A percentile compares a stretch with the other conserved stretches of the same genome.
Evolutionary conservation across 2,329 filamentous ascomycete species (phyloP).

Genomic region (Pseudogymnoascus sp.): DNA sequence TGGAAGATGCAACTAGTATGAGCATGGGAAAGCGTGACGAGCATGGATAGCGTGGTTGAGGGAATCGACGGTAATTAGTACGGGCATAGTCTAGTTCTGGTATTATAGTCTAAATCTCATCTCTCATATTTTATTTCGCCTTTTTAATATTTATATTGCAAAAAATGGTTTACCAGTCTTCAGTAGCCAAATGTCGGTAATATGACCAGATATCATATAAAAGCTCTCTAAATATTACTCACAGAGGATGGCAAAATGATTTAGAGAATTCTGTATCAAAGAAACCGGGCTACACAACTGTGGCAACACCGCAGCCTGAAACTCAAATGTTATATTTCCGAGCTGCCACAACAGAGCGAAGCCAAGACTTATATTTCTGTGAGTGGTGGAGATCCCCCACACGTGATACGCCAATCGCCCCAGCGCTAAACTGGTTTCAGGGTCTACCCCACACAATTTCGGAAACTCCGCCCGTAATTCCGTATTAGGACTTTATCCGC

Average conservation of each 20-base stretch:
- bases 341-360: no score
- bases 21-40: not conserved
- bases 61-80: not conserved
- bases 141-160: not conserved
- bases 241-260: no score
- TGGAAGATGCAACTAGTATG: not conserved
- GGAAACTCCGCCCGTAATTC: constrained; percentile 5
- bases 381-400: not conserved
- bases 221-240: no score
- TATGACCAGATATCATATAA: not conserved
- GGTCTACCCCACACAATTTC: constrained; percentile 1
- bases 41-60: not conserved
- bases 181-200: not conserved
- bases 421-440: not conserved
- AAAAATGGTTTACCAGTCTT: not conserved
- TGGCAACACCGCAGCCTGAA: no score
- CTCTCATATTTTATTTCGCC: not conserved
- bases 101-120: constrained; percentile 5
- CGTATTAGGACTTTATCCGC: constrained; percentile 3
- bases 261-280: no score
- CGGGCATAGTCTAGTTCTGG: not conserved
- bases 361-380: not conserved
- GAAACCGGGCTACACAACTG: no score
- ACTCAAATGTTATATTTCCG: no score
- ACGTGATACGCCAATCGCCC: not conserved